Conservation (phyloP, 228 moss, liverwort and hornwort species). For the Sphagnum fallax region DNA sequence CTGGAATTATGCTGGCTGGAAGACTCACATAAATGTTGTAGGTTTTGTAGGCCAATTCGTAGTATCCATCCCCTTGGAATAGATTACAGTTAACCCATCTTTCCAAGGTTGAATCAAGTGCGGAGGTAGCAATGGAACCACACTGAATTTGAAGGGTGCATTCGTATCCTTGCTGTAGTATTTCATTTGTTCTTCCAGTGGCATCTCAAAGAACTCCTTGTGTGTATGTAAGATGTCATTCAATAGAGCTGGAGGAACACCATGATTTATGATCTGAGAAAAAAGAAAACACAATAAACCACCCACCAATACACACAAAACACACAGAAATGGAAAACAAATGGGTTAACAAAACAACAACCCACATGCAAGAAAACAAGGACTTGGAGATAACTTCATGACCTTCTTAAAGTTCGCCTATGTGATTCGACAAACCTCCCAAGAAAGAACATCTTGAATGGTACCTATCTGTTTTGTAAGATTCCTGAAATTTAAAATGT, state of each 20-base stretch:
- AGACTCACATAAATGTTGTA: not conserved
- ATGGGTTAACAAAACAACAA: too few species aligned
- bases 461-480: too few species aligned
- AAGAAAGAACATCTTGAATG: too few species aligned
- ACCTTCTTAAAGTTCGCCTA: not conserved
- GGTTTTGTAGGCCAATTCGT: not conserved
- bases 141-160: not conserved
- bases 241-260: constrained; percentile 31
- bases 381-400: not conserved
- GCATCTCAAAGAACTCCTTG: constrained; percentile 42
- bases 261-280: constrained; percentile 61
- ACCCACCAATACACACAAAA: too few species aligned
- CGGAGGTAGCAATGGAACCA: not conserved
- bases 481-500: too few species aligned
- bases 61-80: not conserved
- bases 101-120: not conserved
- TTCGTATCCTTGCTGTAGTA: not conserved
- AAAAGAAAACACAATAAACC: too few species aligned
- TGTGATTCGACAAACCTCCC: too few species aligned
- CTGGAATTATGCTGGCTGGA: too few species aligned
- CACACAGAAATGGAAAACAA: too few species aligned
- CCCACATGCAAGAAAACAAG: not conserved
- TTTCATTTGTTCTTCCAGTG: constrained; percentile 41
- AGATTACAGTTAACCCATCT: not conserved
- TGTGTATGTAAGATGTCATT: constrained; percentile 29